Base-by-base conservation (phyloP, 1,284 basidiomycete species). In the Coniophora puteana region DNA sequence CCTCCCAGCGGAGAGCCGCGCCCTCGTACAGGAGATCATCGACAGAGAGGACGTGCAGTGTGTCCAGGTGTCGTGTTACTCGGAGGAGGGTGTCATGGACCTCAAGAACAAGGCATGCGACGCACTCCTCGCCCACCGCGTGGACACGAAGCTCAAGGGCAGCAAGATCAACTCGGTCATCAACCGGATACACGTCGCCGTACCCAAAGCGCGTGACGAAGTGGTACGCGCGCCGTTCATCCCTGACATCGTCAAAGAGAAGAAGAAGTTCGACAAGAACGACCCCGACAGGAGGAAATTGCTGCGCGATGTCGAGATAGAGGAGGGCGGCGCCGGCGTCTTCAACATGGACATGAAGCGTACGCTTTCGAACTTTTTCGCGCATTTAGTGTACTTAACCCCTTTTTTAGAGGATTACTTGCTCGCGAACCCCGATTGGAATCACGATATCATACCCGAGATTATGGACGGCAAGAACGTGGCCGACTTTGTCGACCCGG, bases 401-500 rank as follows among this genome's bases (percentile, higher is more conserved):
- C 35, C 8, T 12, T 40, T 31, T 44, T 16, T 65, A 93, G 93
- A 91, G 74, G 79, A 91, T 61, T 99, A 97, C 69, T 52, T 97
- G 23, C 83, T 99, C 41, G 77, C 82, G 29, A 85, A 97, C 60
- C 84, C 90, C 37, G 86, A 91, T 40, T 99, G 95, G 95, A 99
- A 97, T 71, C 77, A 85, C 70, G 95, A 99, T 61, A 77, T 82
- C 51, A 89, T 99, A 18, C 96, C 95, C 21, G 96, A 99, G 67
- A 89, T 99, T 58, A 83, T 92, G 81, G 82, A 98, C 51, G 96
- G 95, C 68, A 98, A 98, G 80, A 99, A 99, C 70, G 72, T 99
- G 43, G 94, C 94, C 28, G 95, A 99, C 74, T 99, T 99, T 55
- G 89, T 99, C 66, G 96, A 99, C 64, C 89, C 93, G n/a, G 96